Base-by-base conservation (phyloP, 805 yeast genomes). In the Cyberlindnera suaveolens region DNA sequence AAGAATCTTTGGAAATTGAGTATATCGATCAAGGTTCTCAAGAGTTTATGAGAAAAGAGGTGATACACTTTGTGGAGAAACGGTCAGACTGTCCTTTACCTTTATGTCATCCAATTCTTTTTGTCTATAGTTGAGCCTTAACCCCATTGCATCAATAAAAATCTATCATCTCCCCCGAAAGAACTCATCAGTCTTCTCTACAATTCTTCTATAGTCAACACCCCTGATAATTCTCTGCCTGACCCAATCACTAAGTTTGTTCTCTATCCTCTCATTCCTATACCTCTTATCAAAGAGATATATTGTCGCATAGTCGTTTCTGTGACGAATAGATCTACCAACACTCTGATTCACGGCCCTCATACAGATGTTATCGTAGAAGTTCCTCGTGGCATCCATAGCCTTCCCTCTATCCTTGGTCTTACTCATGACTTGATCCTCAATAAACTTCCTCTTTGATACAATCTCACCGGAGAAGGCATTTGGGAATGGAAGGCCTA, bases 401-500 rank as follows among this genome's bases (percentile, higher is more conserved):
- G 90, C 85, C 20, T 68, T 68, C 19, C 57, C 50, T 10, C 43
- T 49, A 1, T 78, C 60, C 0, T 74, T 74, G 0, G 88, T 87
- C 4, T 59, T 59, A 17, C 58, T 62, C 1, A 72, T n/a, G 1
- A 78, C 71, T 33, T 65, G 66, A 3, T 63, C 56, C 50, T 83
- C 87, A 31, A 90, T 74, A 54, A 72, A 86, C 26, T 74, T 71
- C 50, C 80, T 68, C 57, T 78, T 84, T 11, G 95, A 85, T 20
- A 83, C 72, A 51, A 89, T 66, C 51, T 88, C 96, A 36, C 91
- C 95, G 23, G 93, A 81, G 54, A 74, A 75, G 0, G 83, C 74
- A 60, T 89, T 91, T 0, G 98, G 97, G 54, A 75, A 91, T 2
- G 98, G 97, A 33, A 91, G 60, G 0, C 97, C 98, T 11, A 87